Percentiles rank a stretch among this genome's conserved stretches.
These are phyloP conservation scores for Kuraishia piskuri DNA, from an alignment of 805 yeast genomes.

Conservation along the genomic window DNA sequence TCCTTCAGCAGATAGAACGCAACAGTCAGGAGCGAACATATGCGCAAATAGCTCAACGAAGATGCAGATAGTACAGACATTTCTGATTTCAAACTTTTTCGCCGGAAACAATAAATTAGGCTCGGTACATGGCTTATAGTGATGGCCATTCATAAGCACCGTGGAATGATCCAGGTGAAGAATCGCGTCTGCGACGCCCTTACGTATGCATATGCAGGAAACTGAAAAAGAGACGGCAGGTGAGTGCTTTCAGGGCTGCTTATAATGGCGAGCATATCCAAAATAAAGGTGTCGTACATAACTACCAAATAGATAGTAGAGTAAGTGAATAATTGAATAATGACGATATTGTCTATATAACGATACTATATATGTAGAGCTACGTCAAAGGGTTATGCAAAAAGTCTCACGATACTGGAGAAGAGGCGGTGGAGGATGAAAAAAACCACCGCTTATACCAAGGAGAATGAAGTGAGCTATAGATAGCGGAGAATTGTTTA, in stretches of 20 bases:
- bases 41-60: constrained; percentile 37
- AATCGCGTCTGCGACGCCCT: not conserved
- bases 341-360: no score
- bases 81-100: not conserved
- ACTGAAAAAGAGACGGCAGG: no score
- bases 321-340: no score
- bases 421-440: not conserved
- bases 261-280: no score
- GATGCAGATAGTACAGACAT: constrained; percentile 1
- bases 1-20: constrained; percentile 40
- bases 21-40: constrained; percentile 32
- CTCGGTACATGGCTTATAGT: not conserved
- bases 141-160: not conserved
- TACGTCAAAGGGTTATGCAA: not conserved
- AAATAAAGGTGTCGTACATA: no score
- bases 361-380: not conserved
- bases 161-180: not conserved
- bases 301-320: no score
- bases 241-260: no score
- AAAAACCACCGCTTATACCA: constrained; percentile 15
- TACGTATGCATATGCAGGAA: not conserved
- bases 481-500: constrained; percentile 23
- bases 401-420: not conserved
- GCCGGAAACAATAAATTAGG: not conserved
- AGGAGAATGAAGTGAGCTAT: constrained; percentile 21